Conservation (phyloP, 208 protist genomes). For the Crithidia mellificae region DNA sequence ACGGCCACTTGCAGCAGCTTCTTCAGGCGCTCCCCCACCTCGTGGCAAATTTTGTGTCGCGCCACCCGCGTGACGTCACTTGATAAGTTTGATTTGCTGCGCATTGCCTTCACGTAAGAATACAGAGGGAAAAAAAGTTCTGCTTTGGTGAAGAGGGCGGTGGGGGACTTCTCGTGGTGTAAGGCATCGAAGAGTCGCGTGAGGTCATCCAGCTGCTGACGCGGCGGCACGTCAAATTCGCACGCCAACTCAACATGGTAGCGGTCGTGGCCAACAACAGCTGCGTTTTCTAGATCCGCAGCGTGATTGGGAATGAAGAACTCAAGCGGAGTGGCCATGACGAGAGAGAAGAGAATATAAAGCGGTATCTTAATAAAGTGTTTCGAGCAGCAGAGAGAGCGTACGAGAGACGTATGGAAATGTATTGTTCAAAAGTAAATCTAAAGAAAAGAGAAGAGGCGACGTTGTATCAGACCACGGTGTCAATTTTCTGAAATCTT, state of each 20-base stretch:
- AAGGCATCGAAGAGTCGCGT: constrained; percentile 78
- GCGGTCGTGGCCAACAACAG: constrained; percentile 39
- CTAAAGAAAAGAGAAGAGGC: too few relatives aligned
- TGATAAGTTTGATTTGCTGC: constrained; percentile 26
- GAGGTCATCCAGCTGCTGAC: constrained; percentile 83
- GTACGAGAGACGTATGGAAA: too few relatives aligned
- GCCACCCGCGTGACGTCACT: constrained; percentile 52
- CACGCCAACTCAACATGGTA: constrained; percentile 55
- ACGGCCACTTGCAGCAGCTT: constrained; percentile 81
- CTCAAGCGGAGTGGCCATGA: constrained; percentile 61
- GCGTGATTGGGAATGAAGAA: constrained; percentile 74
- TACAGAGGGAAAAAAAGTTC: constrained; percentile 75
- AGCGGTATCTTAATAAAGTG: too few relatives aligned
- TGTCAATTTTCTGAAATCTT: too few relatives aligned
- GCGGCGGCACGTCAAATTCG: constrained; percentile 73
- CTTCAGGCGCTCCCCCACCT: constrained; percentile 79
- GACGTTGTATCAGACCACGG: too few relatives aligned
- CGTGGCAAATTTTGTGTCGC: constrained; percentile 89
- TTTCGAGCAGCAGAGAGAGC: too few relatives aligned
- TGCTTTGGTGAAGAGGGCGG: constrained; percentile 70
- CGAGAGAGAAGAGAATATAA: too few relatives aligned
- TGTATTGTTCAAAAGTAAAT: too few relatives aligned
- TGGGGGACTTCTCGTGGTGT: constrained; percentile 82
- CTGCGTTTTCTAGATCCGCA: constrained; percentile 64
- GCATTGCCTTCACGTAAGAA: constrained; percentile 75